Evolutionary conservation across 2,329 filamentous ascomycete species (phyloP), one percentile per base, ranked within the genome.

Genomic region (Biscogniauxia sp.): DNA sequence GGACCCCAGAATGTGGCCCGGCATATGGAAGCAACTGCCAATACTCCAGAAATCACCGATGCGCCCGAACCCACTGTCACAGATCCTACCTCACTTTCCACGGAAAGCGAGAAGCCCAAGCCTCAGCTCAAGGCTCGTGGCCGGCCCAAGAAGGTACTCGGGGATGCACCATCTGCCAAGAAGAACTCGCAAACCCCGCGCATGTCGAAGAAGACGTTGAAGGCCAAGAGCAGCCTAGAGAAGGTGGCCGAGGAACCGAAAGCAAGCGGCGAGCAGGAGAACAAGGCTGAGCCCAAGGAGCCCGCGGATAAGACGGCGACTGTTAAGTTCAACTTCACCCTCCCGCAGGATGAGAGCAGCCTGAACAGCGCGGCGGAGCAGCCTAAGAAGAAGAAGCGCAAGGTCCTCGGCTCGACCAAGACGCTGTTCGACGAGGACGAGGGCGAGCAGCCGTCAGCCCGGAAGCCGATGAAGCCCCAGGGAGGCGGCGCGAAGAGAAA

Each of bases 361-460:
- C 51, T 56, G 9, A 65, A 68, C 66, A 28, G 78, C 4, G 69
- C 72, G 26, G 61, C 82, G 64, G 76, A 68, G n/a, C 61, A 82
- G 66, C 77, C 74, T 6, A 84, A 81, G 74, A 88, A 85, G 72
- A 92, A 89, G 81, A 93, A 89, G 79, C 85, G 89, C 64, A 93
- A 92, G 75, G 77, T 92, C 5, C 79, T 91, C 1, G 86, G 88
- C 20, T 80, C 82, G 20, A 85, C 83, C 54, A 85, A 86, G 64
- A 90, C 86, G 2, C 72, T 95, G 5, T 92, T 94, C 67, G 88
- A 90, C 61, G 88, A 89, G 8, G 88, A 90, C 8, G 82, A 80
- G 5, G 85, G 75, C 11, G 84, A 84, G 61, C 77, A 71, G 26
- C 70, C 69, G 26, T 65, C 61, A 19, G 61, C 65, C 6, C 67